Evolutionary conservation across 345 rosid species (phyloP).

Genomic region (Carallia brachiata): DNA sequence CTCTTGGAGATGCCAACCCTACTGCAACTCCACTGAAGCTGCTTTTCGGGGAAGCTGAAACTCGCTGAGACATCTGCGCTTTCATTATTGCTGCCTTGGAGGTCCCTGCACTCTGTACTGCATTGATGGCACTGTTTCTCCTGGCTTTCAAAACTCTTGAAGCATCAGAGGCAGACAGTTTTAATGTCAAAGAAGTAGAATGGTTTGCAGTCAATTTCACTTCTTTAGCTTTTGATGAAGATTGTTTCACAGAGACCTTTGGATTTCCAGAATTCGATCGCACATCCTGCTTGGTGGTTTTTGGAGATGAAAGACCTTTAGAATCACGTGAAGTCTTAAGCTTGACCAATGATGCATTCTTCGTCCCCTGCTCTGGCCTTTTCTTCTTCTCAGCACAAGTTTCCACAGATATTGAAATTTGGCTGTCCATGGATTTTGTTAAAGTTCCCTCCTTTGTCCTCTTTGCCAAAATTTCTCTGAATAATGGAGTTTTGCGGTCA

Average conservation of each 20-base stretch:
- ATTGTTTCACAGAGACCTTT: not conserved
- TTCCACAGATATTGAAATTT: not conserved
- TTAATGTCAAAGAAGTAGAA: conserved; percentile 37
- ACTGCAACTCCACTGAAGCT: conserved; percentile 7
- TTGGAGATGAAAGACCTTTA: not conserved
- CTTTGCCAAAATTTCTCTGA: conserved; percentile 12
- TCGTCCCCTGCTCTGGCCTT: not conserved
- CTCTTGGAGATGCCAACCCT: conserved; percentile 19
- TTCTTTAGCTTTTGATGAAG: conserved; percentile 30
- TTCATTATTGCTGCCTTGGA: conserved; percentile 34
- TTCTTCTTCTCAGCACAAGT: not conserved
- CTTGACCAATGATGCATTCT: conserved; percentile 3
- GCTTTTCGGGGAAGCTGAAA: conserved; percentile 8
- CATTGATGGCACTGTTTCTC: conserved; percentile 31
- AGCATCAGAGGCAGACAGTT: conserved; percentile 25
- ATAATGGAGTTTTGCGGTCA: conserved; percentile 13
- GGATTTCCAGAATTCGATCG: conserved; percentile 27
- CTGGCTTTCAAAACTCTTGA: conserved; percentile 27
- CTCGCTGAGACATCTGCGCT: conserved; percentile 13
- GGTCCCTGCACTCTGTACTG: conserved; percentile 23
- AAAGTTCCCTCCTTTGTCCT: conserved; percentile 4
- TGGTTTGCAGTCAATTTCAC: conserved; percentile 26
- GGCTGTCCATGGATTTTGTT: conserved; percentile 11
- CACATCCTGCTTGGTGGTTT: conserved; percentile 20
- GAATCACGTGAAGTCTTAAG: conserved; percentile 14